Percentiles rank a stretch among this genome's conserved stretches.
Evolutionary conservation across 495 filamentous ascomycete species (phyloP).

Genomic region (Aspergillus biplanus): DNA sequence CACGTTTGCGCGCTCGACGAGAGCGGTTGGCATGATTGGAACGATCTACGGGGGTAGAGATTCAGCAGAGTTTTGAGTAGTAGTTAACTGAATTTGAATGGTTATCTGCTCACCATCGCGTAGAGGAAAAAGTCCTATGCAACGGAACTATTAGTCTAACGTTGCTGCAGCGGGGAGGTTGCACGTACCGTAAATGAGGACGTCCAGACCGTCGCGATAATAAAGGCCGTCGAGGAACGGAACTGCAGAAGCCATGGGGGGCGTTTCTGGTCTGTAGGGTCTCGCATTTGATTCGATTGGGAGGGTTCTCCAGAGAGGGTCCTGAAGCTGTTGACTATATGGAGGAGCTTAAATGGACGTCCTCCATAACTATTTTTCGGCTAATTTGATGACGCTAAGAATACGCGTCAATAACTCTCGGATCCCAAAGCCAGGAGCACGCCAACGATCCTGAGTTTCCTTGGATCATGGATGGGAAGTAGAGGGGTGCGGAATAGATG

Average conservation of each 20-base stretch:
- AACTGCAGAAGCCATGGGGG: constrained; percentile 51
- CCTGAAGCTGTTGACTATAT: too few species aligned
- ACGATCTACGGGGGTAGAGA: constrained; percentile 42
- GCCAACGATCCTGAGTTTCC: too few species aligned
- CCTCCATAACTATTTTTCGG: too few species aligned
- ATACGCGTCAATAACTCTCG: too few species aligned
- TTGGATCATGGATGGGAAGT: too few species aligned
- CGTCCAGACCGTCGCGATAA: constrained; percentile 61
- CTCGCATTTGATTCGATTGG: neutral
- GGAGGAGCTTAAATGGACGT: too few species aligned
- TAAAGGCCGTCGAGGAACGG: constrained; percentile 64
- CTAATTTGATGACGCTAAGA: too few species aligned
- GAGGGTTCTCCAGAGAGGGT: too few species aligned
- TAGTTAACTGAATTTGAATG: neutral
- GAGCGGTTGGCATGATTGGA: constrained; percentile 66
- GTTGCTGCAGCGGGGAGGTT: constrained; percentile 42
- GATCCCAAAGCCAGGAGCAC: too few species aligned
- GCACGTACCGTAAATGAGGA: constrained; percentile 65
- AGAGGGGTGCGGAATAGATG: too few species aligned
- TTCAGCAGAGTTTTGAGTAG: neutral
- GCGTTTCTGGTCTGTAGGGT: constrained; percentile 3
- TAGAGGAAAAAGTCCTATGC: constrained; percentile 49
- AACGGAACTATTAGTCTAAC: neutral
- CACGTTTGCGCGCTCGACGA: constrained; percentile 54
- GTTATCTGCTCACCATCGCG: constrained; percentile 34